These are phyloP conservation scores for Erucastrum elatum DNA, from an alignment of 345 rosid species.

Conservation along the genomic window DNA sequence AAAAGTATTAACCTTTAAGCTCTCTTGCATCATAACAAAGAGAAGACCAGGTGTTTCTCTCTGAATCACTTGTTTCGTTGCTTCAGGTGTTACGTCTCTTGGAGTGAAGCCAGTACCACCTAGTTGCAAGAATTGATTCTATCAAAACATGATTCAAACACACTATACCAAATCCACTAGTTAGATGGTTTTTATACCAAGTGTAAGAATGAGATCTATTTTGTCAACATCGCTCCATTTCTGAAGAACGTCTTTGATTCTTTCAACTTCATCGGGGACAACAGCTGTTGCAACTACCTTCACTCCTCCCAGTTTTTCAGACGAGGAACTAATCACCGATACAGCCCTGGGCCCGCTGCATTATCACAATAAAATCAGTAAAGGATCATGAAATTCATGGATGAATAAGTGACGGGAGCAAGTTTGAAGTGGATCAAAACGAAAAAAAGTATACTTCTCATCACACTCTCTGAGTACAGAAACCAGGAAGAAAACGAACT, in stretches of 20 bases:
- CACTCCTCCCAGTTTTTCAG: constrained; percentile 85
- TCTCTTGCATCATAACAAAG: constrained; percentile 90
- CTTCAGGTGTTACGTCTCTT: constrained; percentile 78
- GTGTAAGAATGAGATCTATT: constrained; percentile 85
- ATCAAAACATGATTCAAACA: neutral
- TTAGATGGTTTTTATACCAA: constrained; percentile 51
- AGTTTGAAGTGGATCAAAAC: neutral
- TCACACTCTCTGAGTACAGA: neutral
- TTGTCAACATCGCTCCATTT: constrained; percentile 78
- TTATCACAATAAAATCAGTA: neutral
- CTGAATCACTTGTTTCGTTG: constrained; percentile 63
- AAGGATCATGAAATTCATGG: neutral
- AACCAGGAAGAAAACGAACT: neutral
- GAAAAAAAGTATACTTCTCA: neutral
- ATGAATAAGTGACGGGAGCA: neutral
- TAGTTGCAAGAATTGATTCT: constrained; percentile 31
- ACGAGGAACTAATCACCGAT: constrained; percentile 68
- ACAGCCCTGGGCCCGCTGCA: constrained; percentile 90
- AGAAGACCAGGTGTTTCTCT: constrained; percentile 90
- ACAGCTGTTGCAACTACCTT: constrained; percentile 73
- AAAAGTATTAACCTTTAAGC: constrained; percentile 59
- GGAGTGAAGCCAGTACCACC: constrained; percentile 97
- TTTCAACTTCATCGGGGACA: constrained; percentile 65
- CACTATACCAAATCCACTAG: constrained; percentile 26
- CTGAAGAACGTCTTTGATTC: constrained; percentile 62